Percentiles rank a stretch among this genome's conserved stretches.
phyloP scores from a whole-genome alignment of 2,329 filamentous ascomycete species.

The Monilinia fructicola region DNA sequence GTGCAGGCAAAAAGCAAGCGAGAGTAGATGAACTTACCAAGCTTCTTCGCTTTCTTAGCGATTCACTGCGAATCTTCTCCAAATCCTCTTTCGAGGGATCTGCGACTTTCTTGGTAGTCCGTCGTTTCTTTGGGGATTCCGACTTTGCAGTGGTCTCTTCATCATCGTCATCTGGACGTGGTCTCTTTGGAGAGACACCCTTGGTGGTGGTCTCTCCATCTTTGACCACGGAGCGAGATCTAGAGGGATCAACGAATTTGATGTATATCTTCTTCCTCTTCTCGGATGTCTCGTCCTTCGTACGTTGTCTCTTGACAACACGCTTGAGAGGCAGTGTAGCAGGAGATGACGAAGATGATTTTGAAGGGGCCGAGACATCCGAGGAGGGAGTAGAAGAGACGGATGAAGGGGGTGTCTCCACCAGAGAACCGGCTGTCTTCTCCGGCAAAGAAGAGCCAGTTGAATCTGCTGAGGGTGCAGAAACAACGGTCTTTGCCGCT shows the following conservation, averaged over 20 bases:
- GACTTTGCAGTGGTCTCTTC: background rate
- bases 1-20: background rate
- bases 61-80: slow-evolving; percentile 10
- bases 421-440: background rate
- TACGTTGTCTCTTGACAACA: too few species aligned
- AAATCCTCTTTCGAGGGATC: slow-evolving; percentile 7
- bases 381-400: background rate
- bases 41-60: slow-evolving; percentile 10
- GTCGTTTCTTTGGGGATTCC: background rate
- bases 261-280: background rate
- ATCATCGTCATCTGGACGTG: background rate
- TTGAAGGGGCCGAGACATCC: background rate
- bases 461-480: background rate
- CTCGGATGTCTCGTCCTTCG: background rate
- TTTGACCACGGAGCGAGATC: background rate
- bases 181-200: background rate
- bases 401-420: background rate
- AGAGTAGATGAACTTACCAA: background rate
- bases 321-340: background rate
- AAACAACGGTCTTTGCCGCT: background rate
- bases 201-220: background rate
- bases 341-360: background rate
- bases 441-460: too few species aligned
- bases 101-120: background rate
- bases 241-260: background rate